Evolutionary conservation across 225 moss, liverwort and hornwort species (phyloP), one percentile per base, ranked within the genome.

Genomic region (Rhytidiadelphus loreus): DNA sequence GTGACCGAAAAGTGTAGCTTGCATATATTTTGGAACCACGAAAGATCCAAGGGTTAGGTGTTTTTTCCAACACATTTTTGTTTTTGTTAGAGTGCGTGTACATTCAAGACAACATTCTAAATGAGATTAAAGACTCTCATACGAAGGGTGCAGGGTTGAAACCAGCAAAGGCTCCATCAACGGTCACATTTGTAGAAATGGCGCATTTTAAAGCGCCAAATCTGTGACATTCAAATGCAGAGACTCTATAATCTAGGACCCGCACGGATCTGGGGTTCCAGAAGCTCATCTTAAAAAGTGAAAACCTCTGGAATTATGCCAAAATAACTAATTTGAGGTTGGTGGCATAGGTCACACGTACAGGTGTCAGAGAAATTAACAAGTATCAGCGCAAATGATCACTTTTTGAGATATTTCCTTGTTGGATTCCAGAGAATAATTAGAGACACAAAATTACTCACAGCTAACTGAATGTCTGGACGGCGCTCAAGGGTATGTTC

Each of bases 391-490:
- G 73, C 32, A 46, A 52, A 58, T 37, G 17, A 63, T 77, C 37
- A 64, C 35, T 39, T 77, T 71, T 88, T 64, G 30, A 57, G 52
- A 63, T 83, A 68, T 28, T 88, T 69, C 26, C 83, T 46, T 83
- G 8, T 68, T 58, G 37, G 28, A 70, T 44, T 85, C 58, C 57
- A 87, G 64, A 64, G 44, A 77, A 16, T 32, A 52, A 63, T 80
- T 60, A 62, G 80, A 86, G 80, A 84, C 39, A 75, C 16, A 44
- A 64, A 77, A 48, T 84, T 87, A 90, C 97, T 95, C 89, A 97
- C 98, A 85, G 96, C 96, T 60, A 96, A 90, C 86, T 96, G 93
- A 84, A 96, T 92, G 82, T 95, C 94, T 90, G 95, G 93, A 83
- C 92, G 94, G 63, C 90, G 81, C 59, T 92, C 94, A 56, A 95